These are phyloP conservation scores for Geotrichum aggregatum DNA, from an alignment of 1,139 yeast species.

Conservation along the genomic window DNA sequence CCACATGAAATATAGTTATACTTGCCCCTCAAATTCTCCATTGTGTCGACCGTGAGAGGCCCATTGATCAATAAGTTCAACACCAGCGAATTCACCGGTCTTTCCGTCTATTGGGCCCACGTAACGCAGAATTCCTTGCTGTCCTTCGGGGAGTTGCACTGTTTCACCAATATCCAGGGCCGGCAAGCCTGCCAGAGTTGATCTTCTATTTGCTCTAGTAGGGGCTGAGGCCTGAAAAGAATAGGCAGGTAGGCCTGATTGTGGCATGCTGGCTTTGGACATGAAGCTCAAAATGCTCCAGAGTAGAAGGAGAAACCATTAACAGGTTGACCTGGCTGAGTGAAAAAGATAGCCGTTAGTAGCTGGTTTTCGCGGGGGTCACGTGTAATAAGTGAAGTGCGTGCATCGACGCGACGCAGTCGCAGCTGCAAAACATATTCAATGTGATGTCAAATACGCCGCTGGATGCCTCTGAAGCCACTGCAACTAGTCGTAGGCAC, in stretches of 20 bases:
- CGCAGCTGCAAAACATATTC: no score
- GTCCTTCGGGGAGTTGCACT: conserved; percentile 42
- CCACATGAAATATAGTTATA: background rate
- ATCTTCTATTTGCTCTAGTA: background rate
- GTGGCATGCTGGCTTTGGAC: background rate
- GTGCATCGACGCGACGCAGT: no score
- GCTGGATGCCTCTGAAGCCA: no score
- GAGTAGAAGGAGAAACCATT: no score
- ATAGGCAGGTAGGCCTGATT: background rate
- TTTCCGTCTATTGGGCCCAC: conserved; percentile 73
- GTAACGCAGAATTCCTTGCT: conserved; percentile 61
- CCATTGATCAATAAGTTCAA: conserved; percentile 70
- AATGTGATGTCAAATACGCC: no score
- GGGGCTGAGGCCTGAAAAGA: background rate
- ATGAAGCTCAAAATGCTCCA: no score
- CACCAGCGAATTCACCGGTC: conserved; percentile 76
- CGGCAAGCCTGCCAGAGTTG: background rate
- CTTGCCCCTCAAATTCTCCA: conserved; percentile 56
- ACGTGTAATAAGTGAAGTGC: background rate
- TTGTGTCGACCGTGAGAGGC: conserved; percentile 67
- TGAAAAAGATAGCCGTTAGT: background rate
- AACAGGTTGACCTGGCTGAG: no score
- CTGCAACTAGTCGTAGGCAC: no score
- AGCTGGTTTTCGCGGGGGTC: background rate
- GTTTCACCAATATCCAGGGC: conserved; percentile 36